Evolutionary conservation across 768 basidiomycete genomes (phyloP).

Genomic region (Suillus luteus): DNA sequence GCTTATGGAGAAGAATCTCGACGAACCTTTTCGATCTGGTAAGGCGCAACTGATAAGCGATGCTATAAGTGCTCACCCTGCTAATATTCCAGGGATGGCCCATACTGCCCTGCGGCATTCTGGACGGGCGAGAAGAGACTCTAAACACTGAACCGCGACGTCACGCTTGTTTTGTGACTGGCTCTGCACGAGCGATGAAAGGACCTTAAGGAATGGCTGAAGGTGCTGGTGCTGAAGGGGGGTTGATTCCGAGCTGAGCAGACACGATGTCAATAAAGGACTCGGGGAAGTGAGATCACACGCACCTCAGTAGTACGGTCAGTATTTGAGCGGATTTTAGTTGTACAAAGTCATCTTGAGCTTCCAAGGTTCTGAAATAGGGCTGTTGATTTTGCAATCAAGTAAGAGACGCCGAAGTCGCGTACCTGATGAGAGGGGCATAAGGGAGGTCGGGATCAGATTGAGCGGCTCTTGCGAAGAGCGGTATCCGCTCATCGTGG

Average conservation of each 20-base stretch:
- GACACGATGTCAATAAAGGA: conserved; percentile 10
- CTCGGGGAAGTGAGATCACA: conserved; percentile 17
- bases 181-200: conserved; percentile 64
- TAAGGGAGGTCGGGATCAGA: conserved; percentile 82
- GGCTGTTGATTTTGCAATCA: conserved; percentile 13
- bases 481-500: conserved; percentile 82
- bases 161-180: conserved; percentile 72
- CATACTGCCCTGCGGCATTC: conserved; percentile 82
- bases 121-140: conserved; percentile 78
- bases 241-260: conserved; percentile 49
- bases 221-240: conserved; percentile 54
- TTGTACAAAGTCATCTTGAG: conserved; percentile 94
- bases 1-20: conserved; percentile 77
- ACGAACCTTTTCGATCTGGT: conserved; percentile 55
- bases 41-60: too few relatives aligned
- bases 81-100: conserved; percentile 66
- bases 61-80: conserved; percentile 49
- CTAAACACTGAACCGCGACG: conserved; percentile 89
- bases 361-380: conserved; percentile 65
- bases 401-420: not conserved
- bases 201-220: conserved; percentile 57
- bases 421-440: conserved; percentile 72
- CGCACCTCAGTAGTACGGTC: conserved; percentile 78
- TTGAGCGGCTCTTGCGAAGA: conserved; percentile 65
- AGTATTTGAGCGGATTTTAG: conserved; percentile 87